These are phyloP conservation scores for Ganoderma leucocontextum DNA, from an alignment of 1,284 basidiomycete species.

Conservation along the genomic window DNA sequence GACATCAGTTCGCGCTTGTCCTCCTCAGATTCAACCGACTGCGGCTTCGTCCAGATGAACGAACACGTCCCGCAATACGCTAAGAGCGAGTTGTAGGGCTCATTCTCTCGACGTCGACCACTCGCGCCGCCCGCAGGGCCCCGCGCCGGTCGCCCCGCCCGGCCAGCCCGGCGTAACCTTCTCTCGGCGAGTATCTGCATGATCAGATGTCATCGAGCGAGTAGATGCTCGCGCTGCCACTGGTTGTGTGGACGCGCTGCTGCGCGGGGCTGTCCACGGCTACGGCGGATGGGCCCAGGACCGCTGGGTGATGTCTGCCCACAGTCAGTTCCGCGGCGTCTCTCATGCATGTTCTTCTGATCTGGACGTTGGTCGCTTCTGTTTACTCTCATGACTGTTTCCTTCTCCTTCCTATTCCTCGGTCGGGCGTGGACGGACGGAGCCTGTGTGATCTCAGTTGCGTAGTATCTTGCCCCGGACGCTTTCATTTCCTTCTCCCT, in stretches of 20 bases:
- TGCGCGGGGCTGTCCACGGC: too few relatives aligned
- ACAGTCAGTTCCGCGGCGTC: too few relatives aligned
- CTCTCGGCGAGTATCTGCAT: constrained; percentile 15
- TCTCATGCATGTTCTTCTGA: too few relatives aligned
- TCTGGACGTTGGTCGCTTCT: too few relatives aligned
- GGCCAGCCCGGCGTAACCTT: constrained; percentile 20
- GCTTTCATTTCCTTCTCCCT: constrained; percentile 17
- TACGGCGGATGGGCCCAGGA: too few relatives aligned
- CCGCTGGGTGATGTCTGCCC: too few relatives aligned
- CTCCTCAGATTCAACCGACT: constrained; percentile 88
- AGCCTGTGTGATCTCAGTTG: too few relatives aligned
- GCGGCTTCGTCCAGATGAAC: constrained; percentile 78
- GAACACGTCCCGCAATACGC: constrained; percentile 75
- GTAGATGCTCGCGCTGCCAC: constrained; percentile 21
- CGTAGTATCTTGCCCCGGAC: constrained; percentile 22
- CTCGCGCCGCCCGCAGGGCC: not conserved
- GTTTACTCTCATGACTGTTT: too few relatives aligned
- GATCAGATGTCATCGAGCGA: constrained; percentile 28
- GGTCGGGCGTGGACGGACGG: too few relatives aligned
- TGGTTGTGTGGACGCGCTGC: too few relatives aligned
- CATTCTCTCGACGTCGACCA: constrained; percentile 4
- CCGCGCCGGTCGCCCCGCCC: not conserved
- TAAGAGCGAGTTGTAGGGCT: constrained; percentile 65
- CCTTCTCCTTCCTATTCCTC: too few relatives aligned
- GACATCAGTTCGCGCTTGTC: constrained; percentile 47